A percentile compares a stretch with the other conserved stretches of the same genome.
Conservation (phyloP, 352 stramenopile species). For the Phytopythium sindhum region DNA sequence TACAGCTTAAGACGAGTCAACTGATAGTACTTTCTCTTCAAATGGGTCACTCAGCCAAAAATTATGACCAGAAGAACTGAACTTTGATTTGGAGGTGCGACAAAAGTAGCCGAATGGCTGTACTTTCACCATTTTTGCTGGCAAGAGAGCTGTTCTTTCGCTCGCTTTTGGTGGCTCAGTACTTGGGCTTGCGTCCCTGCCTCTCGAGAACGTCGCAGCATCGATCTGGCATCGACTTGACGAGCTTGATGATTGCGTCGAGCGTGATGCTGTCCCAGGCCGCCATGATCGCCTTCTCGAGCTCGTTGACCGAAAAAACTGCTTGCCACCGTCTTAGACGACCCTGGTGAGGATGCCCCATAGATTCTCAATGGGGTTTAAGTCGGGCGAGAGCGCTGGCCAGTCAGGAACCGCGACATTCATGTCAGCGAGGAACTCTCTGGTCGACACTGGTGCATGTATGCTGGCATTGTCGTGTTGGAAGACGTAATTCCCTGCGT, state of each 20-base stretch:
- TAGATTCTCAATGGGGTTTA: background rate
- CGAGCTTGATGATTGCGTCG: background rate
- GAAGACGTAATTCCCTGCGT: too few species aligned
- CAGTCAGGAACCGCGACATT: background rate
- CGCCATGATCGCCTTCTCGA: background rate
- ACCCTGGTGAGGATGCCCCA: background rate
- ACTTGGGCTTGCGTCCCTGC: background rate
- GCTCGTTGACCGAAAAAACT: background rate
- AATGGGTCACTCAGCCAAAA: too few species aligned
- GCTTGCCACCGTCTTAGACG: background rate
- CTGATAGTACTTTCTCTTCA: too few species aligned
- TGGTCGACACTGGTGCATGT: background rate
- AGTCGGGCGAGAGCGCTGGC: background rate
- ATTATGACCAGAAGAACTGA: too few species aligned
- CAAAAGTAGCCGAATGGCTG: too few species aligned
- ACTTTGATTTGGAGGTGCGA: too few species aligned
- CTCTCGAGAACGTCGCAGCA: background rate
- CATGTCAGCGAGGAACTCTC: background rate
- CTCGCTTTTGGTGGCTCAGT: background rate
- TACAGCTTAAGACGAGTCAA: too few species aligned
- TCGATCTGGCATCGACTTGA: background rate
- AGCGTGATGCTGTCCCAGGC: too few species aligned
- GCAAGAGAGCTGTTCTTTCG: too few species aligned
- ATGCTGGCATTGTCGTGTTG: slow-evolving; percentile 1
- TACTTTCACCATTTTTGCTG: too few species aligned